These are phyloP conservation scores for Starmerella ratchasimensis DNA, from an alignment of 805 yeast genomes.

Conservation along the genomic window DNA sequence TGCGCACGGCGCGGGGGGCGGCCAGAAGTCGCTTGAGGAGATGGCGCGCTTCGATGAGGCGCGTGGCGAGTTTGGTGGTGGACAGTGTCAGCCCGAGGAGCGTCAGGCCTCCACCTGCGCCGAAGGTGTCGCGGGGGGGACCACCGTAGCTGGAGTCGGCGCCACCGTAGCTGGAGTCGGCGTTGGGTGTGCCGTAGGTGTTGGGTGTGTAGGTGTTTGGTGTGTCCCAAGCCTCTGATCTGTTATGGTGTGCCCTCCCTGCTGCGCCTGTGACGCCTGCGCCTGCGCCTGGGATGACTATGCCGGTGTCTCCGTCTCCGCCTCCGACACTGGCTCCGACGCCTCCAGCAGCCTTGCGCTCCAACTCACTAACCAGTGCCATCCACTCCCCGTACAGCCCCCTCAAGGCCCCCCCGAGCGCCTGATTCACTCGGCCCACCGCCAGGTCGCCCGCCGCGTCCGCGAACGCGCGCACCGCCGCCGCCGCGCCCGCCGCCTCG, in stretches of 20 bases:
- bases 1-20: constrained; percentile 8
- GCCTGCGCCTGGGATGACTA: no score
- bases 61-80: constrained; percentile 7
- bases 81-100: constrained; percentile 4
- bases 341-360: no score
- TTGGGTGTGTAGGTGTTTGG: no score
- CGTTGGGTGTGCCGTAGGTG: neutral
- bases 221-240: no score
- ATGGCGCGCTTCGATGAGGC: constrained; percentile 22
- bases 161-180: neutral
- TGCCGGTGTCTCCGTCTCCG: no score
- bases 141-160: no score
- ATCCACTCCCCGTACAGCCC: constrained; percentile 23
- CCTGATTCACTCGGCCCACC: constrained; percentile 63
- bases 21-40: constrained; percentile 4
- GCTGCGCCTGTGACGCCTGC: no score
- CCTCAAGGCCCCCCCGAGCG: constrained; percentile 50
- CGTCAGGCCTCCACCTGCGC: constrained; percentile 36
- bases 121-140: no score
- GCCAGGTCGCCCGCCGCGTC: constrained; percentile 41
- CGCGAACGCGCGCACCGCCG: constrained; percentile 44
- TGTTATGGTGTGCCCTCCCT: no score
- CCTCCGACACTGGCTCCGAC: no score
- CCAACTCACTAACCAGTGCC: constrained; percentile 4
- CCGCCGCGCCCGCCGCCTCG: constrained; percentile 48